A percentile compares a stretch with the other conserved stretches of the same genome.
phyloP scores from a whole-genome alignment of 2,329 filamentous ascomycete species.

The Coniochaeta prunicola region DNA sequence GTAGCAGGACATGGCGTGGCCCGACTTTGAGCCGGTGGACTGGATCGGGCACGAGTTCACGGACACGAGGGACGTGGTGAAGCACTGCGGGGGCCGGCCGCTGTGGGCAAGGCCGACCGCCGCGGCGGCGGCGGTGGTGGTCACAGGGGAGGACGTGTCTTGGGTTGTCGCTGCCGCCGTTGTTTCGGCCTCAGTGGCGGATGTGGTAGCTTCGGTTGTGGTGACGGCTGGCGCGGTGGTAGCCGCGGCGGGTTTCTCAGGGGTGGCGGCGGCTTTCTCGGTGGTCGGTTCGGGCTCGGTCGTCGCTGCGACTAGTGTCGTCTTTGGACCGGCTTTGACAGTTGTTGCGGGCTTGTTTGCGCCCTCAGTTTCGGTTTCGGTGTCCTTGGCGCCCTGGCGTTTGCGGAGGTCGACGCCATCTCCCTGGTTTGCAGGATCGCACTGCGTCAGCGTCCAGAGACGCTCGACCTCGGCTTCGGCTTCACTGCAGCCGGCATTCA shows the following conservation, averaged over 20 bases:
- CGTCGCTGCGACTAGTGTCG: not conserved
- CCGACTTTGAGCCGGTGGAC: slow-evolving; percentile 25
- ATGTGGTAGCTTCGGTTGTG: slow-evolving; percentile 1
- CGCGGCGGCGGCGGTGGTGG: not conserved
- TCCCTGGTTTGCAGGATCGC: slow-evolving; percentile 13
- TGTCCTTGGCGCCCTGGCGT: slow-evolving; percentile 1
- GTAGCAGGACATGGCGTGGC: slow-evolving; percentile 29
- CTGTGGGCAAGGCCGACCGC: not conserved
- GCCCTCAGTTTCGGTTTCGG: slow-evolving; percentile 3
- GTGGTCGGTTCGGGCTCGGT: not conserved
- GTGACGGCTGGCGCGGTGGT: not conserved
- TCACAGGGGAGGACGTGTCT: slow-evolving; percentile 5
- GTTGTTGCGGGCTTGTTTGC: slow-evolving; percentile 6
- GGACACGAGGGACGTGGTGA: slow-evolving; percentile 23
- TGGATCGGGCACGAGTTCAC: slow-evolving; percentile 31
- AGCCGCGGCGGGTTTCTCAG: slow-evolving; percentile 2
- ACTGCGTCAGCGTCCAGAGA: slow-evolving; percentile 22
- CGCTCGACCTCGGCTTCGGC: slow-evolving; percentile 27
- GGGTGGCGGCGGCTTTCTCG: slow-evolving; percentile 1
- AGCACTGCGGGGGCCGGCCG: slow-evolving; percentile 15
- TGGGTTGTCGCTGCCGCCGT: not conserved
- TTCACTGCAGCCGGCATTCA: slow-evolving; percentile 25
- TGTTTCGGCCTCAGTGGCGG: slow-evolving; percentile 5
- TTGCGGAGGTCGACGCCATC: slow-evolving; percentile 15
- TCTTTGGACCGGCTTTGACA: not conserved